phyloP scores from a whole-genome alignment of 305 asterid genomes.

The Solanum hybrid region DNA sequence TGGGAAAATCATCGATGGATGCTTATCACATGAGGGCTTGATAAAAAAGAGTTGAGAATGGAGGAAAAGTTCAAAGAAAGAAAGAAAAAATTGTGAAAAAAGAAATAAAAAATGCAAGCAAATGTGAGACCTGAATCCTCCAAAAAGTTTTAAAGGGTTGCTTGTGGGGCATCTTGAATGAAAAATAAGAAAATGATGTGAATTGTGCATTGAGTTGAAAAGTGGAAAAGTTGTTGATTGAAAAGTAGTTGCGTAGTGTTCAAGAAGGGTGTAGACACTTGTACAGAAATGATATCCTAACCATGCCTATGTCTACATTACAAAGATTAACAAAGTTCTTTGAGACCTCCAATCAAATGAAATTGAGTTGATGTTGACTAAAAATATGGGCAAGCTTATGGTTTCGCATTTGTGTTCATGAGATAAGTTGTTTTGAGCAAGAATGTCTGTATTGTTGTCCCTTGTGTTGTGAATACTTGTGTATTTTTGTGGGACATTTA shows the following conservation, averaged over 20 bases:
- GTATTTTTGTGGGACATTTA: not conserved
- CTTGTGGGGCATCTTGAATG: not conserved
- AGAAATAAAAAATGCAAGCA: too few species aligned
- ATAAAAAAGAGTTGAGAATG: not conserved
- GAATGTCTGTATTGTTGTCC: not conserved
- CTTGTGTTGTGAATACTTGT: not conserved
- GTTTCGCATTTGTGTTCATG: not conserved
- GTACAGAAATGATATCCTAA: not conserved
- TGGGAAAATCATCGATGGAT: not conserved
- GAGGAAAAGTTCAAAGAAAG: not conserved
- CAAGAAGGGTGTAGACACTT: not conserved
- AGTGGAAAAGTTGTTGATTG: not conserved
- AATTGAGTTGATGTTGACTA: not conserved
- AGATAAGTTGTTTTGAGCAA: not conserved
- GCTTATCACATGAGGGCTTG: not conserved
- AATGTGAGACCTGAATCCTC: not conserved
- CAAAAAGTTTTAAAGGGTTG: not conserved
- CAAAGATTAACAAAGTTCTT: not conserved
- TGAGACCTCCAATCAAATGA: not conserved
- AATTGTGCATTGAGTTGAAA: not conserved
- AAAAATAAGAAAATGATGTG: not conserved
- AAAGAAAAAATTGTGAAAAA: not conserved
- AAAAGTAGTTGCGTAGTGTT: not conserved
- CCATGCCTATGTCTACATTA: not conserved
- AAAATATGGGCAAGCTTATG: not conserved